Base-by-base conservation (phyloP, 805 yeast species). In the Jamesozyma gamospora region DNA sequence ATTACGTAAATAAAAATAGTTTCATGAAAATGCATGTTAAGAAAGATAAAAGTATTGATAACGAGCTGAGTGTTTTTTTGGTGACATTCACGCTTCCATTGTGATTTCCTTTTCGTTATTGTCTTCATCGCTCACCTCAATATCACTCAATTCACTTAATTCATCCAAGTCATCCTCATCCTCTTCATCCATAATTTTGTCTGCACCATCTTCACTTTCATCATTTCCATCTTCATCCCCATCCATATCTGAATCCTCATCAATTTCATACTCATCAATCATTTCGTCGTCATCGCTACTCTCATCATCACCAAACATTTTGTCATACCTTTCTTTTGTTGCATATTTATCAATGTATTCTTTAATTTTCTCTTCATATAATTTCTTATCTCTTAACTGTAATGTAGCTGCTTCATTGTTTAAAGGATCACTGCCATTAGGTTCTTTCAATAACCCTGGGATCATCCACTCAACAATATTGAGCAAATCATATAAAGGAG, bases 401-500 rank as follows among this genome's bases (percentile, higher is more conserved):
- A 90, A 63, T 13, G 81, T 76, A 5, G 94, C 84, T 0, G 97
- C 97, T 43, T 83, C 92, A 10, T 87, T 79, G 54, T 90, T 90
- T 46, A 90, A 70, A 1, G 98, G 98, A 59, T 90, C 98, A 12
- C 90, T 69, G 1, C 97, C 90, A 55, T 90, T 90, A 15, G 97
- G 96, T 55, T 90, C 92, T 40, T 88, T 74, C 45, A 90, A 67
- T 42, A 90, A 65, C 52, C 94, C 97, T 6, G 98, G 98, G 43
- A 90, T 65, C 65, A 90, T 92, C 56, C 85, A 80, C 54, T 90
- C 97, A 58, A 92, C 85, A 19, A 90, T 83, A 58, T 92, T 92
- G 48, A 79, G 68, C 48, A 92, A 72, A 40, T 92, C 96, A 67
- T 87, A 90, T 86, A 90, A 83, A 2, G 98, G 97, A 32, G 94